phyloP scores from a whole-genome alignment of 169 alveolate species.

The Cryptosporidium felis region DNA sequence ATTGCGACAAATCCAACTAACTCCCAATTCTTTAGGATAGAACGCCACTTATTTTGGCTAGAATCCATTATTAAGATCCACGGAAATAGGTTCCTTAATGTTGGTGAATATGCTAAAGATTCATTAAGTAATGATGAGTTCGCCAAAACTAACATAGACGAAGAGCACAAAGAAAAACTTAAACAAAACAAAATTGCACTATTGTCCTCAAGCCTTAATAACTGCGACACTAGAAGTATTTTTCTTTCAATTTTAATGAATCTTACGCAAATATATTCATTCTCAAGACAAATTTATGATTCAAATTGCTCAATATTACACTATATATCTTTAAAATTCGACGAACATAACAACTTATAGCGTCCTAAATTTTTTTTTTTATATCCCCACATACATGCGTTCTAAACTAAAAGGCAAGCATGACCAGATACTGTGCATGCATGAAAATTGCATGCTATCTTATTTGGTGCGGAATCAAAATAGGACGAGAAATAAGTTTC shows the following conservation, averaged over 20 bases:
- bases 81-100: slow-evolving; percentile 71
- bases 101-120: background rate
- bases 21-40: slow-evolving; percentile 68
- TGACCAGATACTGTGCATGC: no score
- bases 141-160: background rate
- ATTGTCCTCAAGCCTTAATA: slow-evolving; percentile 19
- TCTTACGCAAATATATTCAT: slow-evolving; percentile 48
- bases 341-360: background rate
- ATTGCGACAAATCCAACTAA: slow-evolving; percentile 65
- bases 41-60: slow-evolving; percentile 71
- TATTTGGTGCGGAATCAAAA: no score
- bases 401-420: no score
- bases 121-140: background rate
- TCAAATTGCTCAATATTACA: slow-evolving; percentile 35
- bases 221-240: slow-evolving; percentile 39
- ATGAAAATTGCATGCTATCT: no score
- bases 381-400: slow-evolving; percentile 36
- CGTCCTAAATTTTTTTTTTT: background rate
- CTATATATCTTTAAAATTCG: slow-evolving; percentile 6
- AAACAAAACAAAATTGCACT: slow-evolving; percentile 51
- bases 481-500: no score
- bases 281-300: slow-evolving; percentile 49
- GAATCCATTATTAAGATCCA: slow-evolving; percentile 74
- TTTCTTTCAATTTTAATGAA: slow-evolving; percentile 48
- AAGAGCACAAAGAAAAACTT: background rate